Evolutionary conservation across 306 rosid genomes (phyloP).

Genomic region (Fragaria ananassa): DNA sequence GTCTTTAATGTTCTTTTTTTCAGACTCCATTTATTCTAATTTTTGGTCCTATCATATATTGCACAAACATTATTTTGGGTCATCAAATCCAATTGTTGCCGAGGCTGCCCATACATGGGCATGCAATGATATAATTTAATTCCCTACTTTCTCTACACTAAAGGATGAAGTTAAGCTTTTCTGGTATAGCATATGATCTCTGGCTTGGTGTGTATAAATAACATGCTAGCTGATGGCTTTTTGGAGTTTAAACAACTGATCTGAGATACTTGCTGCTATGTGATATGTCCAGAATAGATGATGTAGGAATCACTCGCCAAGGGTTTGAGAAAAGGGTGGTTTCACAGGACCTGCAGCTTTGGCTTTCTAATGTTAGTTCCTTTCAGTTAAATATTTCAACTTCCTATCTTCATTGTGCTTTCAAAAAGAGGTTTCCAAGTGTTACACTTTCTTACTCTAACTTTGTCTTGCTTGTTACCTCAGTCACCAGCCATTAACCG

Average conservation of each 20-base stretch:
- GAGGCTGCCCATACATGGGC: neutral
- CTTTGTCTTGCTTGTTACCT: conserved; percentile 13
- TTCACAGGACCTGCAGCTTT: conserved; percentile 79
- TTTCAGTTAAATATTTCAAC: neutral
- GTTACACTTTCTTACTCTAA: neutral
- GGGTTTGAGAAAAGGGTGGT: conserved; percentile 96
- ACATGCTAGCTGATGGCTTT: neutral
- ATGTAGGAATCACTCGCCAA: conserved; percentile 70
- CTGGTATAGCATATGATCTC: neutral
- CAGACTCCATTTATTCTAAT: neutral
- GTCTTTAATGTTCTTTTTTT: neutral
- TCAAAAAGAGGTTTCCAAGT: neutral
- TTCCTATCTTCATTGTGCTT: neutral
- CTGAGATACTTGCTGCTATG: conserved; percentile 7
- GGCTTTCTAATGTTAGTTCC: conserved; percentile 89
- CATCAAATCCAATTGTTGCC: neutral
- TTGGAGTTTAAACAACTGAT: neutral
- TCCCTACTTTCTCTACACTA: neutral
- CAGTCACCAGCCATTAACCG: conserved; percentile 73
- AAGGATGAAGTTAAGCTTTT: neutral
- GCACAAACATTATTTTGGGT: neutral
- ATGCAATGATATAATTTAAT: neutral
- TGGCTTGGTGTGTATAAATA: neutral
- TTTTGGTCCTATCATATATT: neutral
- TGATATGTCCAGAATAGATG: conserved; percentile 50